Base-by-base conservation (phyloP, 257 asterid genomes). In the Fraxinus cuspidata region DNA sequence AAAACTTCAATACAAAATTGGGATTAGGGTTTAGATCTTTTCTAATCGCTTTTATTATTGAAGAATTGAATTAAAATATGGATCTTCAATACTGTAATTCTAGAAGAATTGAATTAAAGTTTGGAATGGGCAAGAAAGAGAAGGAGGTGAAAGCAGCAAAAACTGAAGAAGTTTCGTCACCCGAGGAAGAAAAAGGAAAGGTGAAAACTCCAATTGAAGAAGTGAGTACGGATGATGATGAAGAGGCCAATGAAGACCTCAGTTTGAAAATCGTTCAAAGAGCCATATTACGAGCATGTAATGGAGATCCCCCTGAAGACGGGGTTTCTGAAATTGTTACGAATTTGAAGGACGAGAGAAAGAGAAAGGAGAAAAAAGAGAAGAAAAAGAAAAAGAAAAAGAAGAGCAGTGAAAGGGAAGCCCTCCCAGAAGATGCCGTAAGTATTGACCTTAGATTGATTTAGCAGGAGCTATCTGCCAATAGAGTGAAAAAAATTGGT, bases 241-340 rank as follows among this genome's bases (percentile, higher is more conserved):
- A 60, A 7, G 99, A 91, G 83, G 97, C 96, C 5, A 90, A 93
- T 71, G 98, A 88, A 56, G 99, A 95, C 77, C 88, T 93, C 40
- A 95, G 94, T 76, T 89, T 89, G 84, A 89, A 85, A 85, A 89
- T 95, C 28, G 88, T 95, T 35, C 88, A 87, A 79, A 93, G 87
- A 81, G 85, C 92, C 37, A 80, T 89, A 79, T 79, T 47, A 75
- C 88, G 91, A 37, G 58, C 79, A 19, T 74, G 49, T 49, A 77
- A 47, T 38, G 76, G 15, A 19, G 77, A 73, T 51, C 75, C 80
- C 51, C 69, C 56, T 23, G 71, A 77, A 15, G 40, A 80, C 53
- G 88, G 79, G 35, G 86, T 70, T 73, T 66, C 70, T 56, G 89
- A 78, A 35, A 37, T 88, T 4, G 89, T 89, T 42, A 71, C 80